phyloP scores from a whole-genome alignment of 352 stramenopile genomes.

The Pythium oligandrum region DNA sequence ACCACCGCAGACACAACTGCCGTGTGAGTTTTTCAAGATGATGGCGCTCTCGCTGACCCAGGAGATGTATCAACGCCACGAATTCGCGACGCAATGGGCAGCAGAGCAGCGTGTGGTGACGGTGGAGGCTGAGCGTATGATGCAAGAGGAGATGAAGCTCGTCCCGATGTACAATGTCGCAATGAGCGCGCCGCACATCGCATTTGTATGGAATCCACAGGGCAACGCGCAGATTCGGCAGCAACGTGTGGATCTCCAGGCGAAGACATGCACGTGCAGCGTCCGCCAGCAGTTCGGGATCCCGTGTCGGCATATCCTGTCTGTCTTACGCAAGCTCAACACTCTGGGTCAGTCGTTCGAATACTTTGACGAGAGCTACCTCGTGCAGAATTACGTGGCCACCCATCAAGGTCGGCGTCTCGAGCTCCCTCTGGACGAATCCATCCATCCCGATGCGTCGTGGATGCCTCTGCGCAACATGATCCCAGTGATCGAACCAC shows the following conservation, averaged over 20 bases:
- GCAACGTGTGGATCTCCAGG: slow-evolving; percentile 39
- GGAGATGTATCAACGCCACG: slow-evolving; percentile 29
- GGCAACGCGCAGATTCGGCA: slow-evolving; percentile 31
- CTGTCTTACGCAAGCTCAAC: slow-evolving; percentile 32
- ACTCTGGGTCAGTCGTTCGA: slow-evolving; percentile 26
- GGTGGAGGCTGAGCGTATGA: slow-evolving; percentile 32
- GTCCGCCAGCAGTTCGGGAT: slow-evolving; percentile 34
- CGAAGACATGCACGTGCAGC: slow-evolving; percentile 42
- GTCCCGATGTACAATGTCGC: slow-evolving; percentile 32
- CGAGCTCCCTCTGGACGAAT: slow-evolving; percentile 39
- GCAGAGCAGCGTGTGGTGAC: slow-evolving; percentile 35
- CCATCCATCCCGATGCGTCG: slow-evolving; percentile 22
- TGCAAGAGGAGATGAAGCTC: slow-evolving; percentile 39
- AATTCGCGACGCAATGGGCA: slow-evolving; percentile 34
- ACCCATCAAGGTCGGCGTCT: slow-evolving; percentile 34
- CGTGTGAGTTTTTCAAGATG: slow-evolving; percentile 38
- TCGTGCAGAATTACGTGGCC: slow-evolving; percentile 35
- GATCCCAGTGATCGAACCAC: slow-evolving; percentile 2
- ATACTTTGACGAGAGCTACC: slow-evolving; percentile 48
- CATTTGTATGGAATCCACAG: slow-evolving; percentile 44
- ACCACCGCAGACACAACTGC: slow-evolving; percentile 18
- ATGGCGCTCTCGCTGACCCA: slow-evolving; percentile 31
- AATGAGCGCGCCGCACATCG: slow-evolving; percentile 37
- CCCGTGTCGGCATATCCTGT: slow-evolving; percentile 38
- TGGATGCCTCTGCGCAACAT: slow-evolving; percentile 25